These are phyloP conservation scores for Cucumis melo DNA, from an alignment of 306 rosid species.

Conservation along the genomic window DNA sequence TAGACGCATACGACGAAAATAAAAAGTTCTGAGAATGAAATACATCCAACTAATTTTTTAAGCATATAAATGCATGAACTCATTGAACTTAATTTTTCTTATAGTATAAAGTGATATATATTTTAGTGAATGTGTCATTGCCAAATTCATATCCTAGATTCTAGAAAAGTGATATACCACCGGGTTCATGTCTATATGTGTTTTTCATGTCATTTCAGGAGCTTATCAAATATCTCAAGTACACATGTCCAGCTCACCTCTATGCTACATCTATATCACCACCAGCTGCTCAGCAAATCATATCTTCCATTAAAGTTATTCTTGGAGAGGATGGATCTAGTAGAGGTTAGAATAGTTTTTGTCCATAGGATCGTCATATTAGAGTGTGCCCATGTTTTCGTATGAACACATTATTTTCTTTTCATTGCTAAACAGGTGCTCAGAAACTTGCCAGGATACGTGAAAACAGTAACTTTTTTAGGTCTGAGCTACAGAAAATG, in stretches of 20 bases:
- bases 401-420: background rate
- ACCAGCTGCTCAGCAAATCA: constrained; percentile 84
- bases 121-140: too few relatives aligned
- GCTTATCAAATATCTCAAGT: constrained; percentile 59
- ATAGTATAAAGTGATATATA: too few relatives aligned
- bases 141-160: too few relatives aligned
- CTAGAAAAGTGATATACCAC: too few relatives aligned
- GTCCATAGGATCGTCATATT: background rate
- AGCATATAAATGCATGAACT: too few relatives aligned
- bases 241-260: constrained; percentile 84
- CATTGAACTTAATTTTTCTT: too few relatives aligned
- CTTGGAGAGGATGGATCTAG: constrained; percentile 92
- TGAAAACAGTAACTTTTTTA: constrained; percentile 82
- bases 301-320: constrained; percentile 61
- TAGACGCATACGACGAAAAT: too few relatives aligned
- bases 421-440: constrained; percentile 36
- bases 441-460: constrained; percentile 74
- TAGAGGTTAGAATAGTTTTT: constrained; percentile 40
- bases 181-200: too few relatives aligned
- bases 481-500: constrained; percentile 87
- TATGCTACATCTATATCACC: constrained; percentile 92
- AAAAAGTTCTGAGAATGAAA: too few relatives aligned
- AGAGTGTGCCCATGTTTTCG: background rate
- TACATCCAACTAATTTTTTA: too few relatives aligned
- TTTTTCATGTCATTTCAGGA: constrained; percentile 31